Evolutionary conservation across 2,329 filamentous ascomycete genomes (phyloP).

Genomic region (Truncatella angustata): DNA sequence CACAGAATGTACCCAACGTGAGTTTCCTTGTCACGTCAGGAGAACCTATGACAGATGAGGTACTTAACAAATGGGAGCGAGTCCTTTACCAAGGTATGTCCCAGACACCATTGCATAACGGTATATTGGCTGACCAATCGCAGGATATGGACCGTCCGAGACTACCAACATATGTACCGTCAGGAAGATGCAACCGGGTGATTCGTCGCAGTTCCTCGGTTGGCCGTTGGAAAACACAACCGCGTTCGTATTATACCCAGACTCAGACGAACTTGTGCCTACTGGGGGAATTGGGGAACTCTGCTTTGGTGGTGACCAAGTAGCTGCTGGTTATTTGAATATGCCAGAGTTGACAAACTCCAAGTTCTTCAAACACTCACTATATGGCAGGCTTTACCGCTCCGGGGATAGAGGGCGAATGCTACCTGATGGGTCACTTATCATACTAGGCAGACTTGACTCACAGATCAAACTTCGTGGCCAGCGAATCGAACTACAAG

Average conservation of each 20-base stretch:
- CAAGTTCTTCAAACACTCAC: slow-evolving; percentile 68
- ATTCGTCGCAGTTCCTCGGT: slow-evolving; percentile 75
- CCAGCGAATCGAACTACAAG: slow-evolving; percentile 74
- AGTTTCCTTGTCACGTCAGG: slow-evolving; percentile 78
- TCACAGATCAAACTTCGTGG: slow-evolving; percentile 82
- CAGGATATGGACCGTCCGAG: slow-evolving; percentile 77
- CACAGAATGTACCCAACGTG: slow-evolving; percentile 66
- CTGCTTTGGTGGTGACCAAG: slow-evolving; percentile 83
- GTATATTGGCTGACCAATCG: neutral
- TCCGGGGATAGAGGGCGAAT: slow-evolving; percentile 81
- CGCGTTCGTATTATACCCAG: slow-evolving; percentile 56
- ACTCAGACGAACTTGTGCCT: slow-evolving; percentile 55
- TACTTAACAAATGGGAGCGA: slow-evolving; percentile 67
- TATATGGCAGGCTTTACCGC: slow-evolving; percentile 72
- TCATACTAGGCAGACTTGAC: slow-evolving; percentile 72
- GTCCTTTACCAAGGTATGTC: slow-evolving; percentile 68
- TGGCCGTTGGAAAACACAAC: slow-evolving; percentile 74
- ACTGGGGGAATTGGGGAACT: slow-evolving; percentile 76
- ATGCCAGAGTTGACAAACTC: slow-evolving; percentile 57
- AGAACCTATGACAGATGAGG: slow-evolving; percentile 72
- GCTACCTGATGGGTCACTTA: slow-evolving; percentile 71
- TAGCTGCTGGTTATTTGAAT: slow-evolving; percentile 69
- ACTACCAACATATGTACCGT: slow-evolving; percentile 87
- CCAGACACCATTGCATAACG: no score
- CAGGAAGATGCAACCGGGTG: slow-evolving; percentile 54